Base-by-base conservation (phyloP, 2,329 filamentous ascomycete species). In the Penicillium brasilianum region DNA sequence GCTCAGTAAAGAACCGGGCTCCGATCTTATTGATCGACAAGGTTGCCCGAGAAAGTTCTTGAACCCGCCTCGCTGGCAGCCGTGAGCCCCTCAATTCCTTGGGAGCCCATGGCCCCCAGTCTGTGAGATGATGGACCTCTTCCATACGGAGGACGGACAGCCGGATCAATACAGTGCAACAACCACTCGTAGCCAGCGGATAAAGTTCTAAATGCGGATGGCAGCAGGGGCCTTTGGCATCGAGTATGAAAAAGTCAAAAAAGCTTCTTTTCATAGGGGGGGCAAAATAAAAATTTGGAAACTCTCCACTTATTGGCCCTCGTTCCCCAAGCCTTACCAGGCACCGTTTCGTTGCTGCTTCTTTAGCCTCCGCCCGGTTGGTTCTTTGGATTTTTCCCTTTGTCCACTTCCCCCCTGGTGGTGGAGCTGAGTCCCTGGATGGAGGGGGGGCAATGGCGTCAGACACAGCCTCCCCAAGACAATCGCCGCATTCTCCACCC, bases 401-500 rank as follows among this genome's bases (percentile, higher is more conserved):
- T 43, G 11, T 16, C 25, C n/a, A 18, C 8, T n/a, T n/a, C n/a
- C 32, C 44, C 44, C 44, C 25, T 48, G 25, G 58, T 58, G 66
- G 64, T 64, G 61, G 64, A 66, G 53, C 59, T 59, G 50, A 39
- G 60, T 57, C 48, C 49, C 58, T 61, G 58, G 36, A 55, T 34
- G 46, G 50, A n/a, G 32, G 34, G 32, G 34, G 41, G 37, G n/a
- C 48, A 58, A 72, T 74, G 71, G 72, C 72, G 70, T 68, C 60
- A 72, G 66, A 65, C 58, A 67, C 64, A 66, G 66, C 67, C 66
- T 66, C 66, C 66, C 34, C 32, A 58, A 43, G 51, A 43, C 66
- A 74, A 76, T 76, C 73, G 74, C 68, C 72, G 71, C 71, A 72
- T 74, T 72, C 73, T 63, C 74, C 74, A 76, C 74, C 64, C 58